Base-by-base conservation (phyloP, 306 rosid genomes). In the Lathyrus tuberosus region DNA sequence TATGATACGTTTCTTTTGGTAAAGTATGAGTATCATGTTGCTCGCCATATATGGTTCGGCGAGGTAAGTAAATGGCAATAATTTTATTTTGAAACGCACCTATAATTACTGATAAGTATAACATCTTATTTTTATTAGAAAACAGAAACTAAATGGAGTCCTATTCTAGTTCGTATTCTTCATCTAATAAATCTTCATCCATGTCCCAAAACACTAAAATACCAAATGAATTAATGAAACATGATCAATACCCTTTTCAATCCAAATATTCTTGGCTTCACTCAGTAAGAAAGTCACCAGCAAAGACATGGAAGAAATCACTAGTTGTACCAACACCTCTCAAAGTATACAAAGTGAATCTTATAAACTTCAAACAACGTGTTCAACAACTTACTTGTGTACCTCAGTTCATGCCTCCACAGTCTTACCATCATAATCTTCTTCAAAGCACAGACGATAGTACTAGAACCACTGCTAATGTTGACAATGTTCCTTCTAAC, bases 351-450 rank as follows among this genome's bases (percentile, higher is more conserved):
- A 84, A 79, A 60, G 96, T 93, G 1, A 96, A 93, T 17, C 84
- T 93, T 9, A 10, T 85, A 6, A 85, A 93, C 85, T 93, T 90
- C 78, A 58, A 87, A 17, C 77, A 80, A 46, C 80, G 90, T 10
- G 98, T 90, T 62, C 96, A 88, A 71, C 78, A 75, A 24, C 96
- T 92, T 57, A 92, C 96, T 10, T 84, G 91, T 62, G 86, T 82
- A 35, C 86, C 80, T 0, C 84, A 84, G 77, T 83, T 76, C 65
- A 71, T 37, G 53, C 69, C 63, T 9, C 73, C 33, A 43, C 67
- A 30, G 52, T 4, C n/a, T 42, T 0, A 30, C 35, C 67, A 54
- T 1, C 72, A 57, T 8, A 20, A 35, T 6, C 83, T 72, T 52
- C 3, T 20, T n/a, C 90, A 79, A 3, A 71, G 40, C 53, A 20